These are phyloP conservation scores for Scheffersomyces lignicola DNA, from an alignment of 1,139 yeast genomes.

Conservation along the genomic window DNA sequence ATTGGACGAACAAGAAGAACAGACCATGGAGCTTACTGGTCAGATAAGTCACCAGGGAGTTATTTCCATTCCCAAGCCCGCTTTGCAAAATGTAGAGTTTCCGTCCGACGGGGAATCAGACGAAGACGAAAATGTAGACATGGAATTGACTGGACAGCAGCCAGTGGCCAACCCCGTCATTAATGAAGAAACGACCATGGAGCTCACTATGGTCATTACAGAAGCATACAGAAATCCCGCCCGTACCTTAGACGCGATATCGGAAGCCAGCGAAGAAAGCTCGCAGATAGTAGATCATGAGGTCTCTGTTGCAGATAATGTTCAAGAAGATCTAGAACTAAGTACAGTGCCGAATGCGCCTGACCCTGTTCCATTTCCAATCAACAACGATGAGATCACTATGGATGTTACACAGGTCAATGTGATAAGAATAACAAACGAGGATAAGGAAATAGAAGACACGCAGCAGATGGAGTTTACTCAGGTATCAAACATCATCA, in stretches of 20 bases:
- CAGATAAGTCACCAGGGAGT: constrained; percentile 11
- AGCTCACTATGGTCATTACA: constrained; percentile 4
- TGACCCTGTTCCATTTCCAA: too few species aligned
- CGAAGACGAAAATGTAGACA: constrained; percentile 7
- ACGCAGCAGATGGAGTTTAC: background rate
- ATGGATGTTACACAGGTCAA: constrained; percentile 6
- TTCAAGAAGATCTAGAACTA: too few species aligned
- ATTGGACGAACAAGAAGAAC: constrained; percentile 16
- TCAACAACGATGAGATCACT: constrained; percentile 1
- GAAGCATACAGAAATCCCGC: background rate
- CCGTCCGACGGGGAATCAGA: constrained; percentile 1
- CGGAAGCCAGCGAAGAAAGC: constrained; percentile 1
- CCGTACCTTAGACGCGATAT: background rate
- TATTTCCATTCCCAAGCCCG: constrained; percentile 2
- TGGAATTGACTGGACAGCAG: constrained; percentile 9
- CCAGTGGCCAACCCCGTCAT: background rate
- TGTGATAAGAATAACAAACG: constrained; percentile 4
- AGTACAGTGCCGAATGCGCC: too few species aligned
- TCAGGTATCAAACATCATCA: constrained; percentile 8
- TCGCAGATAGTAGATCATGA: too few species aligned
- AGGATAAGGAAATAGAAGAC: constrained; percentile 5
- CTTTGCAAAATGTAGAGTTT: background rate
- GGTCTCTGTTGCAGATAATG: too few species aligned
- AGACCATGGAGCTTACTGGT: constrained; percentile 22
- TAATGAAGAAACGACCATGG: constrained; percentile 6